Percentiles rank a stretch among this genome's conserved stretches.
Evolutionary conservation across 2,329 filamentous ascomycete genomes (phyloP).

Genomic region (Daldinia sp.): DNA sequence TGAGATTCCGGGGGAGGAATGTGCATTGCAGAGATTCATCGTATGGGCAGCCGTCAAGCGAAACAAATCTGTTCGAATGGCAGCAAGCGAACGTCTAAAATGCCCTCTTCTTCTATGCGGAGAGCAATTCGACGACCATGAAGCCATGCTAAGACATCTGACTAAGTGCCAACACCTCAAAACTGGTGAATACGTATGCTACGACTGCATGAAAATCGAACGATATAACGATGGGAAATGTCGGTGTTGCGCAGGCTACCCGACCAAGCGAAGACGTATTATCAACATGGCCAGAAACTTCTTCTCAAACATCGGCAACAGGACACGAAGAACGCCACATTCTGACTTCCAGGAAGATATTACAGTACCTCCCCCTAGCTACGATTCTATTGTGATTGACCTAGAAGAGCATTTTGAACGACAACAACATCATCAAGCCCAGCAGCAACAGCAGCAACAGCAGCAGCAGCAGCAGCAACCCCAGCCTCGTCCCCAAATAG

Average conservation of each 20-base stretch:
- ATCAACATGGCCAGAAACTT: constrained; percentile 62
- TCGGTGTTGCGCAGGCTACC: constrained; percentile 58
- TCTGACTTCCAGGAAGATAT: constrained; percentile 47
- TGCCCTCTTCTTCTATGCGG: constrained; percentile 63
- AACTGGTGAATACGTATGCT: constrained; percentile 64
- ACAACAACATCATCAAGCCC: constrained; percentile 40
- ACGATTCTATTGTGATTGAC: constrained; percentile 53
- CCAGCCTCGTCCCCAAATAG: constrained; percentile 45
- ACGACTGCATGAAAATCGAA: constrained; percentile 61
- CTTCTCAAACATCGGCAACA: constrained; percentile 62
- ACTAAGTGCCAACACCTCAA: constrained; percentile 57
- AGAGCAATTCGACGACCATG: constrained; percentile 59
- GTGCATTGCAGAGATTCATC: constrained; percentile 62
- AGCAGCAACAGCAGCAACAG: constrained; percentile 25
- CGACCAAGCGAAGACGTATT: constrained; percentile 61
- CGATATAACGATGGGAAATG: constrained; percentile 61
- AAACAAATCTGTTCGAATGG: constrained; percentile 59
- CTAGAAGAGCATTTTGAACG: constrained; percentile 31
- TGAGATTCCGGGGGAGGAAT: constrained; percentile 57
- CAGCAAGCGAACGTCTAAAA: constrained; percentile 56
- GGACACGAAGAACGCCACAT: constrained; percentile 50
- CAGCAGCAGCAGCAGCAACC: constrained; percentile 7
- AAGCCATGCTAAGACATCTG: constrained; percentile 63
- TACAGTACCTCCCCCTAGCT: constrained; percentile 54
- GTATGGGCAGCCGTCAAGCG: constrained; percentile 65